phyloP scores from a whole-genome alignment of 345 rosid genomes.

The Hirschfeldia incana region DNA sequence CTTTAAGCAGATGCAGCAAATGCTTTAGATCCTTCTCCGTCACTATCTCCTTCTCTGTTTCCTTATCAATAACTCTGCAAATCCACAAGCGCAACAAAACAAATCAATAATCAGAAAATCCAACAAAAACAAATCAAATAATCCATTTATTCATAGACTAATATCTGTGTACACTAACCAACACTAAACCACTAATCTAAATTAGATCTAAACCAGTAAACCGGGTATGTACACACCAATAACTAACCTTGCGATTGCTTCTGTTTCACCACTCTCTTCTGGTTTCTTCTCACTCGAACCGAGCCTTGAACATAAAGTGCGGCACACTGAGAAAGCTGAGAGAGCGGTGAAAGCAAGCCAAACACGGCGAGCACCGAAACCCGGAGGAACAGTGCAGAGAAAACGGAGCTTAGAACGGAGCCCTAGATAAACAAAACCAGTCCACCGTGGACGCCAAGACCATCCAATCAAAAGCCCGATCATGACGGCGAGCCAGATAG shows the following conservation, averaged over 20 bases:
- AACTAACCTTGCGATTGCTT: conserved; percentile 45
- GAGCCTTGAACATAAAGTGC: conserved; percentile 66
- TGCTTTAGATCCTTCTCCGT: conserved; percentile 78
- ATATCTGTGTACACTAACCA: too few relatives aligned
- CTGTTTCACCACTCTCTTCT: conserved; percentile 29
- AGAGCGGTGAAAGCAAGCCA: conserved; percentile 96
- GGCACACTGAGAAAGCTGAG: conserved; percentile 79
- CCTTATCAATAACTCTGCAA: conserved; percentile 38
- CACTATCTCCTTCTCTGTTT: conserved; percentile 52
- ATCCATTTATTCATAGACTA: background rate
- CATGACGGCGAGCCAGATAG: conserved; percentile 54
- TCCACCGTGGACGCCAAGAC: conserved; percentile 99
- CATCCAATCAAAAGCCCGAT: conserved; percentile 95
- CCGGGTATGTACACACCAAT: background rate
- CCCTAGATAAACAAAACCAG: conserved; percentile 76
- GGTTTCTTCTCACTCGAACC: conserved; percentile 47
- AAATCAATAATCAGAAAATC: background rate
- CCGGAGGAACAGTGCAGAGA: conserved; percentile 88
- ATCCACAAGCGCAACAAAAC: background rate
- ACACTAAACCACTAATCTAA: background rate
- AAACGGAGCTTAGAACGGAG: conserved; percentile 78
- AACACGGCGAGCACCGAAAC: conserved; percentile 89
- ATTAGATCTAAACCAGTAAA: background rate
- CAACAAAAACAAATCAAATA: too few relatives aligned
- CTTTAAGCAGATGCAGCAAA: conserved; percentile 69